Evolutionary conservation across 192 early-diverging fungal species (phyloP).

Genomic region (Podila epigama): DNA sequence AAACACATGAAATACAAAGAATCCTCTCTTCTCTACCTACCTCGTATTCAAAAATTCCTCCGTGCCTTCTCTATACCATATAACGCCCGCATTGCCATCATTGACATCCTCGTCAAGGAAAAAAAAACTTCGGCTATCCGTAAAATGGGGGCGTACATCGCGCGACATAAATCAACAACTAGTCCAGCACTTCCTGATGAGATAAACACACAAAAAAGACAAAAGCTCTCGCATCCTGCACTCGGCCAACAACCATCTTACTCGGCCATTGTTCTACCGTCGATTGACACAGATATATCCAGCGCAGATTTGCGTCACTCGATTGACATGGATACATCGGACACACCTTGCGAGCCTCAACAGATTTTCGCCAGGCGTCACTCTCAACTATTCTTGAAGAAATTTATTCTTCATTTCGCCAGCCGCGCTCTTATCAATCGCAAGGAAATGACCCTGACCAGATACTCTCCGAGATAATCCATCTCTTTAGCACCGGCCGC

Average conservation of each 20-base stretch:
- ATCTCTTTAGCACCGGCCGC: not conserved
- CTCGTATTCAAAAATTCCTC: not conserved
- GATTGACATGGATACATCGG: not conserved
- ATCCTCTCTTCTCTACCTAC: not conserved
- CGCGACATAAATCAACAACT: not conserved
- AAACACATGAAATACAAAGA: not conserved
- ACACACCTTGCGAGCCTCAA: not conserved
- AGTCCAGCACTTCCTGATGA: not conserved
- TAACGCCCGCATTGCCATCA: not conserved
- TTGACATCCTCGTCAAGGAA: not conserved
- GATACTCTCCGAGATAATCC: not conserved
- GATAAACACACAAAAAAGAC: not conserved
- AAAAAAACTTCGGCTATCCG: not conserved
- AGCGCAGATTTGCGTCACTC: not conserved
- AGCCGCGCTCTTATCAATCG: not conserved
- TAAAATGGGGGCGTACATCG: not conserved
- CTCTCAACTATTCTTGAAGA: not conserved
- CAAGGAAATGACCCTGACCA: not conserved
- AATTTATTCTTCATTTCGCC: not conserved
- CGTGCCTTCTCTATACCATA: not conserved
- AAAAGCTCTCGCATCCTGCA: not conserved
- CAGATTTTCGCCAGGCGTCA: not conserved
- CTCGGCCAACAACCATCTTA: not conserved
- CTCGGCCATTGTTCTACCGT: not conserved
- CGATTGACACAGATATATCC: not conserved